Conservation (phyloP, 2,329 filamentous ascomycete genomes). For the Oidium heveae region DNA sequence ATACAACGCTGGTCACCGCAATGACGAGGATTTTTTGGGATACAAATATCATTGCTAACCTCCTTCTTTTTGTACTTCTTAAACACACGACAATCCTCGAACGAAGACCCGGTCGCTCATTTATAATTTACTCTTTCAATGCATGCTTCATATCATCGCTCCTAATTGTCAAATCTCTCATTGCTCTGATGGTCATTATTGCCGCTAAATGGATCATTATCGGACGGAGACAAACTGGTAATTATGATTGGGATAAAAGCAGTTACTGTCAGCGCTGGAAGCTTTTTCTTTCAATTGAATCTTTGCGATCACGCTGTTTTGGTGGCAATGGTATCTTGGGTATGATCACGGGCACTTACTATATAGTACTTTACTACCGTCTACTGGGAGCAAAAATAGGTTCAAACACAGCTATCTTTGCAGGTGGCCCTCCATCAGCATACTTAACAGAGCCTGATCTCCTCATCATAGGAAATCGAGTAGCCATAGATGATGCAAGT, state of each 20-base stretch:
- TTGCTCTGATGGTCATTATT: conserved; percentile 17
- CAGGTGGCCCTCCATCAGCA: conserved; percentile 24
- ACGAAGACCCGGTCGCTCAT: conserved; percentile 9
- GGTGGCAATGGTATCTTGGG: conserved; percentile 24
- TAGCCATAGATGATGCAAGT: conserved; percentile 28
- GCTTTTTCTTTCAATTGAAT: conserved; percentile 25
- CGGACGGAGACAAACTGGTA: conserved; percentile 23
- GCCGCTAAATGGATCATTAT: conserved; percentile 25
- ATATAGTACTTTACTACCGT: conserved; percentile 26
- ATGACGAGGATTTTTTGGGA: conserved; percentile 26
- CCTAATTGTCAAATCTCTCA: conserved; percentile 18
- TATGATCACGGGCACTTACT: conserved; percentile 27
- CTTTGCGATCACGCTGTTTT: conserved; percentile 23
- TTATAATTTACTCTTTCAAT: conserved; percentile 19
- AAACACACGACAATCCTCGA: conserved; percentile 12
- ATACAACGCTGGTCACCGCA: conserved; percentile 22
- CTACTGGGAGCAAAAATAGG: conserved; percentile 27
- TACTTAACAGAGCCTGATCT: conserved; percentile 33
- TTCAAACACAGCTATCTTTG: conserved; percentile 27
- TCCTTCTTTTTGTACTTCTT: conserved; percentile 17
- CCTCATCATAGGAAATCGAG: conserved; percentile 25
- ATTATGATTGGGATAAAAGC: conserved; percentile 30
- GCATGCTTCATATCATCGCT: conserved; percentile 18
- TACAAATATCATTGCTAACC: conserved; percentile 20
- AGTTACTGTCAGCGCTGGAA: conserved; percentile 33